Evolutionary conservation across 176 grass and related monocot species (phyloP), one percentile per base, ranked within the genome.

Genomic region (Aegilops tauschii): DNA sequence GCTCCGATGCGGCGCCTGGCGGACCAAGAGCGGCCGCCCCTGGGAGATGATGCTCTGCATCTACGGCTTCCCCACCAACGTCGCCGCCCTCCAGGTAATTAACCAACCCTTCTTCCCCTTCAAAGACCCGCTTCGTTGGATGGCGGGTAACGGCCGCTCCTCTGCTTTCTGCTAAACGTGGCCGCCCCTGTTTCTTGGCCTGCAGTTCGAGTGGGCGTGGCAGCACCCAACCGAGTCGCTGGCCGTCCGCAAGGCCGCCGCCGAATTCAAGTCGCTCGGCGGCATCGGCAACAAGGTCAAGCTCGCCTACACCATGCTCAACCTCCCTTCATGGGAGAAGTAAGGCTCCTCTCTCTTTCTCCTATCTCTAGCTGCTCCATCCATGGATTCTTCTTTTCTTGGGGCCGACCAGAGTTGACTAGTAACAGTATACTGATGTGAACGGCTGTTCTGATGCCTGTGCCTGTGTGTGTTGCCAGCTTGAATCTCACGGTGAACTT

Each of bases 191-290:
- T 66, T 82, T 87, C 20, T 8, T 64, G 65, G 13, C 65, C 10
- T 87, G 94, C 79, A 98, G 93, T 98, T 98, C 85, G 96, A 98
- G 85, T 98, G 93, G 96, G 96, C 96, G 34, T 98, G 96, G 96
- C 96, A 98, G 77, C 93, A 98, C 65, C 97, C 97, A 10, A 90
- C 11, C 32, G 89, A 93, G 77, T 98, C 97, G 14, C 67, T 94
- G 66, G 94, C 97, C 27, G 97, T 96, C 20, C 95, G 97, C 79
- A 90, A 96, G 83, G 94, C 90, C 16, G 97, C 94, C 29, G 73
- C 92, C 11, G 76, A 44, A 73, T 96, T 99, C 86, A 99, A 96
- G 83, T 96, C 97, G 5, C 85, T 99, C n/a, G 34, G 84, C 45
- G 97, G 97, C 54, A 61, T 90, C 56, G 87, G 88, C 74, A 99